Base-by-base conservation (phyloP, 495 filamentous ascomycete species). In the Penicillium dipodomyicola region DNA sequence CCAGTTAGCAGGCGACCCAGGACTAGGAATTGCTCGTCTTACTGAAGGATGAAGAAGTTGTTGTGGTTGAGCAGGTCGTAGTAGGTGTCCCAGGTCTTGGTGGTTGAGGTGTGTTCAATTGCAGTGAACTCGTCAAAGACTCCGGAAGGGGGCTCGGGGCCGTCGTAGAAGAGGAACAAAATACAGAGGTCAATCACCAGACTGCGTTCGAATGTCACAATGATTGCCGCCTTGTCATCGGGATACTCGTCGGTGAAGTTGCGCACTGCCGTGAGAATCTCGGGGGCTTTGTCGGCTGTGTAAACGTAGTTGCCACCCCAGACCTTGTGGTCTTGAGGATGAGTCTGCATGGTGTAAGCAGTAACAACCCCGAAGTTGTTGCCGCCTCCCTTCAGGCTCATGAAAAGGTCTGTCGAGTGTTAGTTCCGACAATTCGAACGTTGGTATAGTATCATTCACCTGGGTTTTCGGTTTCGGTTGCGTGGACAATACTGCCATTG, bases 331-430 rank as follows among this genome's bases (percentile, higher is more conserved):
- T 63, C 59, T 37, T 63, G 59, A 0, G 69, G 69, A 47, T 82
- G 78, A 0, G 82, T 81, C 40, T 74, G 57, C 42, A 85, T 52
- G 27, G 75, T 74, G 60, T 84, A 80, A 14, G 72, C 62, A 5
- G 84, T 85, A n/a, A 85, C 80, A 55, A 89, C 76, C 12, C 83
- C 84, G 52, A 86, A 82, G 67, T 86, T 87, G 58, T 77, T 81
- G 7, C 74, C 70, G 32, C 82, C 80, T 37, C 83, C 84, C 50
- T 83, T 82, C 5, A 87, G 67, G 2, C 80, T 79, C 22, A 65
- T 64, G 58, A 77, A 85, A 9, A 87, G 80, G 40, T 87, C 83
- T 74, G 23, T n/a, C 41, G 3, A 20, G 14, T 1, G 25, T 52
- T 14, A 52, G 14, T 27, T 29, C 3, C n/a, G 9, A 17, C 10